Percentiles rank a stretch among this genome's conserved stretches.
Conservation (phyloP, 805 yeast species). For the Wickerhamomyces canadensis region DNA sequence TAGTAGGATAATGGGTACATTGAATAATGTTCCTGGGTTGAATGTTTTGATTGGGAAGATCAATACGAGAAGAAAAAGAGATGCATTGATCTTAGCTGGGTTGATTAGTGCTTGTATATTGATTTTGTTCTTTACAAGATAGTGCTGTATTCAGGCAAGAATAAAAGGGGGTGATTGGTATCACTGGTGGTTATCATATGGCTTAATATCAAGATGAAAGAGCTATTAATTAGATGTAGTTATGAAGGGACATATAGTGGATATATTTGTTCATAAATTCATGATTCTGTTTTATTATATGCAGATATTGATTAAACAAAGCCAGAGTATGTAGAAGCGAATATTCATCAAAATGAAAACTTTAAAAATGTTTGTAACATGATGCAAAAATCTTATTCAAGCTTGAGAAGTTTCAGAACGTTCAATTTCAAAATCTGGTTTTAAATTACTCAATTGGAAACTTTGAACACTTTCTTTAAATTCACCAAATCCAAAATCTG, state of each 20-base stretch:
- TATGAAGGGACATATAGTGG: too few relatives aligned
- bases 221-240: too few relatives aligned
- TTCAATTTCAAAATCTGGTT: conserved; percentile 18
- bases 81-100: conserved; percentile 74
- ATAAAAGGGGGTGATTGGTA: too few relatives aligned
- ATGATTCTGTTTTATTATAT: too few relatives aligned
- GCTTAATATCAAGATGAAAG: too few relatives aligned
- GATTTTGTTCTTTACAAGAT: conserved; percentile 51
- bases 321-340: too few relatives aligned
- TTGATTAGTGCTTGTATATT: conserved; percentile 71
- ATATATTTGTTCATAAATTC: too few relatives aligned
- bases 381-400: neutral
- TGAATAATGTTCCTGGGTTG: conserved; percentile 77
- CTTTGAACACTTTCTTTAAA: conserved; percentile 10
- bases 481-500: conserved; percentile 24
- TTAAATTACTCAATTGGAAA: conserved; percentile 19
- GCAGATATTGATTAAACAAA: too few relatives aligned
- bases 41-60: conserved; percentile 71
- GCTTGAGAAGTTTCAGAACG: neutral
- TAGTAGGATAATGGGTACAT: conserved; percentile 50
- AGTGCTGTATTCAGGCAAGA: too few relatives aligned
- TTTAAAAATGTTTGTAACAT: too few relatives aligned
- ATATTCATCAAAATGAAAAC: too few relatives aligned
- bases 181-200: too few relatives aligned
- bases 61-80: conserved; percentile 84